Evolutionary conservation across 2,329 filamentous ascomycete genomes (phyloP).

Genomic region (Exutisphaerella laricina): DNA sequence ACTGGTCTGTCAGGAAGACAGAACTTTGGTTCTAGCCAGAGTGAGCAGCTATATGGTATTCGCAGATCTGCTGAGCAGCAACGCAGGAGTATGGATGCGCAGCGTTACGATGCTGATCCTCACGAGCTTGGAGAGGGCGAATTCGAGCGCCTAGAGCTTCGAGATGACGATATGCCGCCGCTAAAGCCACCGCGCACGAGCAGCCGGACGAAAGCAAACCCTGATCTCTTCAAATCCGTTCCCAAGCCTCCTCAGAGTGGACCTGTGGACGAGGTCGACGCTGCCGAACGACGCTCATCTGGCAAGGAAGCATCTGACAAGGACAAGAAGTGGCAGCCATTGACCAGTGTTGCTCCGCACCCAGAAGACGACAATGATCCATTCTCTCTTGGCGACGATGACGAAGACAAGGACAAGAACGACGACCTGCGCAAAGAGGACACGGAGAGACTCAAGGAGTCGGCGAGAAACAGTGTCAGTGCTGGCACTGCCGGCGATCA

Average conservation of each 20-base stretch:
- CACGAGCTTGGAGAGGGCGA: slow-evolving; percentile 77
- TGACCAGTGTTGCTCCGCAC: slow-evolving; percentile 76
- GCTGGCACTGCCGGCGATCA: slow-evolving; percentile 41
- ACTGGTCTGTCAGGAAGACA: slow-evolving; percentile 30
- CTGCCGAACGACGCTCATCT: slow-evolving; percentile 53
- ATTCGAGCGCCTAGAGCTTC: slow-evolving; percentile 63
- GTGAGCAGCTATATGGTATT: slow-evolving; percentile 37
- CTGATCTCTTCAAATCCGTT: slow-evolving; percentile 71
- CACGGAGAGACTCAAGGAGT: slow-evolving; percentile 46
- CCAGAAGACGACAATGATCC: slow-evolving; percentile 90
- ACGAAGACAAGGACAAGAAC: slow-evolving; percentile 59
- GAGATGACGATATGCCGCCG: slow-evolving; percentile 54
- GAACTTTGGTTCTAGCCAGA: slow-evolving; percentile 34
- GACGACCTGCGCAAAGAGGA: slow-evolving; percentile 55
- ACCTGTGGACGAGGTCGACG: slow-evolving; percentile 73
- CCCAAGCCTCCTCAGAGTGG: slow-evolving; percentile 52
- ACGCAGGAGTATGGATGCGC: slow-evolving; percentile 73
- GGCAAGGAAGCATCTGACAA: slow-evolving; percentile 44
- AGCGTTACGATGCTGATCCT: slow-evolving; percentile 91
- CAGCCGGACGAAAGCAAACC: slow-evolving; percentile 65
- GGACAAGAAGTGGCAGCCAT: slow-evolving; percentile 93
- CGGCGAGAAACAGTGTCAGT: slow-evolving; percentile 50
- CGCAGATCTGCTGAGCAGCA: slow-evolving; percentile 28
- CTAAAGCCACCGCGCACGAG: slow-evolving; percentile 46
- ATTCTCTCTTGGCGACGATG: slow-evolving; percentile 92